Base-by-base conservation (phyloP, 2,329 filamentous ascomycete genomes). In the Hysterium pulicare region DNA sequence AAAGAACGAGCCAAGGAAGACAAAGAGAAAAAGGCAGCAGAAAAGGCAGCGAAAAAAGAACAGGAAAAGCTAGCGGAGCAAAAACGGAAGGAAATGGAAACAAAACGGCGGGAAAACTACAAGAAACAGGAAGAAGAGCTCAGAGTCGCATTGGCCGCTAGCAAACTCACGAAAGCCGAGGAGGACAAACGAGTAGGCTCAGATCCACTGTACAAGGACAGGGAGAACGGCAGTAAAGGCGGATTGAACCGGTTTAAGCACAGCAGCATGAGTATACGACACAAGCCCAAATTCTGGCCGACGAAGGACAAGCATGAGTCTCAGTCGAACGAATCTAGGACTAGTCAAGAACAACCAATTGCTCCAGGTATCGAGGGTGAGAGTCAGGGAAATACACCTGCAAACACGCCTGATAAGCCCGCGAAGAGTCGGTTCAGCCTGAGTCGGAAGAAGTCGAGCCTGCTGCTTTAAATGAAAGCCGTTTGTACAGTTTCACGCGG, bases 251-350 rank as follows among this genome's bases (percentile, higher is more conserved):
- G 87, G 33, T 82, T 86, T 50, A 79, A 83, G 53, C 77, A 83
- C 41, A 81, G 81, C 8, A 88, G 84, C 64, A 91, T 87, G 71
- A 90, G 87, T 49, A 78, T 95, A 71, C 80, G 86, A 37, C 81
- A 84, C 49, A 88, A 85, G 66, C 86, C 86, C 52, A 83, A 87
- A 57, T 79, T 77, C 23, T 86, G 87, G 58, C 69, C 84, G 10
- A 23, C 42, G 40, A 57, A 58, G 30, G 62, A 68, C 15, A 62
- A 61, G 46, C 57, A 59, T 22, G 59, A 59, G 31, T 51, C 58
- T 13, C 61, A 57, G n/a, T 31, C 53, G 20, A 47, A 49, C 3
- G 24, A 39, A 20, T 30, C n/a, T 9, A 10, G 11, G 13, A 46
- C 42, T 3, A 55, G 54, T 15, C 44, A 55, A 24, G 56, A 63